phyloP scores from a whole-genome alignment of 441 rosid species.

The Adansonia rubrostipa region DNA sequence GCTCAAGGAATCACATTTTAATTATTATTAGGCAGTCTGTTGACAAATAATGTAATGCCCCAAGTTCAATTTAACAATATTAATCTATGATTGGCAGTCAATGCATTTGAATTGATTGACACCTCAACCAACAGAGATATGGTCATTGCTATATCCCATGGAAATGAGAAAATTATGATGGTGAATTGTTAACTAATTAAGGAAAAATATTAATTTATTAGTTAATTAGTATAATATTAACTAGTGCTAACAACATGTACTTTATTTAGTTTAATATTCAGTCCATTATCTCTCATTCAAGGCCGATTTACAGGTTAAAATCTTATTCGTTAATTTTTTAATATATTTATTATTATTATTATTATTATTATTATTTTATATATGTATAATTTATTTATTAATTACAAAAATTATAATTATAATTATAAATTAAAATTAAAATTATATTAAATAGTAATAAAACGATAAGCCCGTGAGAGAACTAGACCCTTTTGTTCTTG shows the following conservation, averaged over 20 bases:
- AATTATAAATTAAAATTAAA: too few species aligned
- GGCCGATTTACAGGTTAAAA: background rate
- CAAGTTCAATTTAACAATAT: constrained; percentile 2
- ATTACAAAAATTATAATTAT: too few species aligned
- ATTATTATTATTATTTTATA: too few species aligned
- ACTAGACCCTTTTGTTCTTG: too few species aligned
- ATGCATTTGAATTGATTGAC: constrained; percentile 5
- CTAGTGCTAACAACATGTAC: too few species aligned
- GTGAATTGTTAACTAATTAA: constrained; percentile 6
- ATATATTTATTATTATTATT: too few species aligned
- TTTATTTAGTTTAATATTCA: background rate
- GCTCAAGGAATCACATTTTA: background rate
- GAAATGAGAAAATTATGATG: background rate
- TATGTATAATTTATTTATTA: too few species aligned
- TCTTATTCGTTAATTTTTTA: too few species aligned
- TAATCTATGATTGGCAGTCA: background rate
- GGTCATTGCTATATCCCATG: background rate
- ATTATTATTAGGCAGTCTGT: background rate
- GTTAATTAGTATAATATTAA: too few species aligned
- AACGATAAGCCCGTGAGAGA: too few species aligned
- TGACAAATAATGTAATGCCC: background rate
- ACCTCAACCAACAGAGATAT: background rate
- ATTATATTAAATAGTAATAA: too few species aligned
- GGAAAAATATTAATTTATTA: background rate
- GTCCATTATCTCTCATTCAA: background rate